Evolutionary conservation across 1,284 basidiomycete genomes (phyloP), one percentile per base, ranked within the genome.

Genomic region (Erythrobasidium hasegawianum): DNA sequence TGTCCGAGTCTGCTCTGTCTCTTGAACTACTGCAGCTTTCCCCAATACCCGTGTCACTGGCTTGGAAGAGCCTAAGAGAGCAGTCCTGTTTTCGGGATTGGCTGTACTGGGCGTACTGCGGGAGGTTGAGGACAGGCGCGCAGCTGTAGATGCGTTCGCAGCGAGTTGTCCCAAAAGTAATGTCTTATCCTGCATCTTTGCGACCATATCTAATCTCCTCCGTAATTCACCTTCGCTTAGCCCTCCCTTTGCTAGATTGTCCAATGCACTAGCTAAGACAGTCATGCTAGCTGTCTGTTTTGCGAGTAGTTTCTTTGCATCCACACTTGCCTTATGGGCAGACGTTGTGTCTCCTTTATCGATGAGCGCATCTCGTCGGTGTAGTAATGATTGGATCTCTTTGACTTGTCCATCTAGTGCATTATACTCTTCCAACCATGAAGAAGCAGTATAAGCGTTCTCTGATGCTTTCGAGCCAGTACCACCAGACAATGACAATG

Each of bases 381-480:
- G 87, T 75, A 95, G 83, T 70, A 89, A 85, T 7, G 90, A 87
- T 69, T 90, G 87, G 56, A 91, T 83, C 71, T 86, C 84, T 43
- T 90, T 86, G 54, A 91, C 81, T 50, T 85, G 82, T n/a, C 83
- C 80, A 74, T 88, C 86, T 10, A 93, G 78, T 56, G 87, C 85
- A 57, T 83, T 78, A 73, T 92, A 88, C 76, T 93, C 90, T 69
- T 90, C 86, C 20, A 94, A 81, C 91, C 91, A 94, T 41, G 86
- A 85, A 13, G 86, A 80, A 1, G 84, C 82, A 0, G 88, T 88
- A 79, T 87, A 89, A 9, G 56, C 16, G 20, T 53, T 16, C 50
- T 53, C 50, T 33, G 33, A 33, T 33, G 33, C 33, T 33, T 33
- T 33, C 1, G 61, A n/a, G n/a, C n/a, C n/a, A 7, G 16, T 18